These are phyloP conservation scores for Solanum medicagineum DNA, from an alignment of 257 asterid genomes.

Conservation along the genomic window DNA sequence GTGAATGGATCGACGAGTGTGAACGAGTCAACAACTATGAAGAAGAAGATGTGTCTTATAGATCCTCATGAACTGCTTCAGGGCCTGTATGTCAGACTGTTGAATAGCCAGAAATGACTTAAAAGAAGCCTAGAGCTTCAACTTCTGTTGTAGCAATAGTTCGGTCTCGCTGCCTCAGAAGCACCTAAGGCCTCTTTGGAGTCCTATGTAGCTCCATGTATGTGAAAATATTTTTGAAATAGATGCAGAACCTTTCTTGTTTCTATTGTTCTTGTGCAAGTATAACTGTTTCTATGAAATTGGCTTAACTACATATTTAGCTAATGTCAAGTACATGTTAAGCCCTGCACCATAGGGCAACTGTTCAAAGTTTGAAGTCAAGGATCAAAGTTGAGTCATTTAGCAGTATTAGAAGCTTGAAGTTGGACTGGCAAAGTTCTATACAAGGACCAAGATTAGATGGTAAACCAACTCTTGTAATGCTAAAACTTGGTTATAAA, in stretches of 20 bases:
- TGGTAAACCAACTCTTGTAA: background rate
- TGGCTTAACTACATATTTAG: background rate
- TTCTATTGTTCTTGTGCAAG: background rate
- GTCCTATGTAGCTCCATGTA: background rate
- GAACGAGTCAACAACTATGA: slow-evolving; percentile 66
- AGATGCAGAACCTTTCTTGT: background rate
- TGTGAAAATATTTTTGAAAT: background rate
- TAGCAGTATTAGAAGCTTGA: background rate
- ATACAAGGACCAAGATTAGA: background rate
- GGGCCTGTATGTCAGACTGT: background rate
- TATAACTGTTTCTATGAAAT: background rate
- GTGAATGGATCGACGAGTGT: slow-evolving; percentile 98
- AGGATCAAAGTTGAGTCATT: background rate
- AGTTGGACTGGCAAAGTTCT: background rate
- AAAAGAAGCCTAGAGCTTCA: background rate
- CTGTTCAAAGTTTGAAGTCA: background rate
- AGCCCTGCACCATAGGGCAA: background rate
- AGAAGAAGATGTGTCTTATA: slow-evolving; percentile 40
- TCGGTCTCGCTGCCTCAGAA: background rate
- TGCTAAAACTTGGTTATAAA: background rate
- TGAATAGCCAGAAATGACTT: background rate
- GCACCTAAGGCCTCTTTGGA: background rate
- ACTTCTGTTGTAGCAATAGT: background rate
- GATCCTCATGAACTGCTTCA: background rate
- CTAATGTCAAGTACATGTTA: background rate